Conservation (phyloP, 192 early-diverging fungal genomes). For the Umbelopsis vinacea region DNA sequence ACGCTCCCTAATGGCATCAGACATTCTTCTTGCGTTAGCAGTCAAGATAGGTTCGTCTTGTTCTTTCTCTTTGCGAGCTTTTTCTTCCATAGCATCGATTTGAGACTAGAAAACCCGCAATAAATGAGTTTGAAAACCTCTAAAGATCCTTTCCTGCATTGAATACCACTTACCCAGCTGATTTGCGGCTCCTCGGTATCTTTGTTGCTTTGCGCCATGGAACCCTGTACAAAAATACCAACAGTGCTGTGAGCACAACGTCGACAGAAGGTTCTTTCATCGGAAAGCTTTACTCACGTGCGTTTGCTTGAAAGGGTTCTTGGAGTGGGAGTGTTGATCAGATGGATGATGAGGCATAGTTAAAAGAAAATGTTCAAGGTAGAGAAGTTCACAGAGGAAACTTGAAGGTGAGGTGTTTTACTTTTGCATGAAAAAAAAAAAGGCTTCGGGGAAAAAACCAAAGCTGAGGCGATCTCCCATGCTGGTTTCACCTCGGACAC, state of each 20-base stretch:
- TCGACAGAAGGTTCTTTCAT: too few species aligned
- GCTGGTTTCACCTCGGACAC: constrained; percentile 6
- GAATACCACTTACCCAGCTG: constrained; percentile 8
- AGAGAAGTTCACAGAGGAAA: background rate
- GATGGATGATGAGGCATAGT: background rate
- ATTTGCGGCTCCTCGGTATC: background rate
- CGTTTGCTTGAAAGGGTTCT: background rate
- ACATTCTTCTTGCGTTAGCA: background rate
- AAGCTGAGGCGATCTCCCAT: background rate
- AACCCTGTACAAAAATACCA: background rate
- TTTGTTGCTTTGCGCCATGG: background rate
- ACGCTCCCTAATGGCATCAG: background rate
- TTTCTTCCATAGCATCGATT: background rate
- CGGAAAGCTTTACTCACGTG: background rate
- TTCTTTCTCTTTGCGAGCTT: constrained; percentile 14
- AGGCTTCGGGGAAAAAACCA: too few species aligned
- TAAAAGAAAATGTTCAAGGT: background rate
- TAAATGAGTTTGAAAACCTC: constrained; percentile 6
- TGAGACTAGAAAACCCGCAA: background rate
- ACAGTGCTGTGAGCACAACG: background rate
- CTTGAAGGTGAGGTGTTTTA: background rate
- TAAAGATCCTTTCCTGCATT: background rate
- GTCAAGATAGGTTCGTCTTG: background rate
- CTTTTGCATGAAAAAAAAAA: background rate
- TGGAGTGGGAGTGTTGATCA: background rate